Conservation (phyloP, 148 eudicot genomes). For the Rhododendron henanense region DNA sequence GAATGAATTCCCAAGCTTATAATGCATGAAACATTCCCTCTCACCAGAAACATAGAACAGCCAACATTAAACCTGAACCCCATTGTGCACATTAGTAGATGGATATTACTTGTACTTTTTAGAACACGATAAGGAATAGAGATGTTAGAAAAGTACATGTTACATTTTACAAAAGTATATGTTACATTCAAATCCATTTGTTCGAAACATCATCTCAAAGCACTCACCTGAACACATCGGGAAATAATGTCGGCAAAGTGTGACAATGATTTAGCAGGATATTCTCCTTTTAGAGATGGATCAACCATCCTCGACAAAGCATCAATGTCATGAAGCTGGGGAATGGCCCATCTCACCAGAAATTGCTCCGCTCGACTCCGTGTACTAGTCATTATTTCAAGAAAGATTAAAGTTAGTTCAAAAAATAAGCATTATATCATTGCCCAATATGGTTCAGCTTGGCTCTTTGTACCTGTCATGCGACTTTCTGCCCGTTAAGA, state of each 20-base stretch:
- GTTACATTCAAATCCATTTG: background rate
- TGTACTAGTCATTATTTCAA: conserved; percentile 37
- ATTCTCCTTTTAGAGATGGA: conserved; percentile 68
- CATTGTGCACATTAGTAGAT: background rate
- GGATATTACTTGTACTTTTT: background rate
- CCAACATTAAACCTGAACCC: background rate
- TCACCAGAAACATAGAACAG: background rate
- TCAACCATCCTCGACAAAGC: conserved; percentile 93
- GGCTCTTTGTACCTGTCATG: conserved; percentile 65
- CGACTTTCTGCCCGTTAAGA: conserved; percentile 92
- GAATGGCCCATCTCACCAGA: conserved; percentile 92
- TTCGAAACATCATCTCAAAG: background rate
- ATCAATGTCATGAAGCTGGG: conserved; percentile 97
- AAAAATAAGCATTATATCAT: background rate
- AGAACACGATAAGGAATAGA: background rate
- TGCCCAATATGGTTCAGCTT: conserved; percentile 6
- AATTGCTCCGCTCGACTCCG: conserved; percentile 74
- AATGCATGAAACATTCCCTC: background rate
- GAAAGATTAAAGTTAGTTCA: conserved; percentile 9
- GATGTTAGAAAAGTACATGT: background rate
- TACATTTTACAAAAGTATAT: background rate
- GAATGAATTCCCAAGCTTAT: background rate
- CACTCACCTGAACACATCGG: conserved; percentile 81
- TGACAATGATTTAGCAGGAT: conserved; percentile 74
- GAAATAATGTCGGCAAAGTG: conserved; percentile 84